phyloP scores from a whole-genome alignment of 2,329 filamentous ascomycete genomes.

The Sarocladiaceae sp. region DNA sequence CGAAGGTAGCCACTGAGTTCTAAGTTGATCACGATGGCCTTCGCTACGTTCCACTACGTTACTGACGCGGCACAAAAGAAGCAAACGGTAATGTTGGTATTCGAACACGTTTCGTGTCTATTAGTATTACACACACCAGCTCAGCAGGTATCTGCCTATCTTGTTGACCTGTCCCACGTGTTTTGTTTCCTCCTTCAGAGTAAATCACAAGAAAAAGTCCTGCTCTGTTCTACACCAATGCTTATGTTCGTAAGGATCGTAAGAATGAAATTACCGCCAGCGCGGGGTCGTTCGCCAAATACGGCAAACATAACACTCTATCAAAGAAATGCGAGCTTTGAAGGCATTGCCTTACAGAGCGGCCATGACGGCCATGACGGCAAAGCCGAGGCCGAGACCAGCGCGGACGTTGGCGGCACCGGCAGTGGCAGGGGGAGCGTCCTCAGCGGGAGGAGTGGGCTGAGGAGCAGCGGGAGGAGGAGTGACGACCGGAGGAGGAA shows the following conservation, averaged over 20 bases:
- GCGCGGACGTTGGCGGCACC: constrained; percentile 32
- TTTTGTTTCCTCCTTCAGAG: not conserved
- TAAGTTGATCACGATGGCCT: no score
- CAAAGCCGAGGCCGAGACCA: constrained; percentile 40
- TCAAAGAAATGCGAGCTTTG: constrained; percentile 6
- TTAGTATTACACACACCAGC: constrained; percentile 6
- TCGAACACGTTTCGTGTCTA: constrained; percentile 2
- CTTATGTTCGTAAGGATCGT: constrained; percentile 49
- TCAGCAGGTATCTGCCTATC: not conserved
- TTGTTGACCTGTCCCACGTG: not conserved
- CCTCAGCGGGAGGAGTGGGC: constrained; percentile 15
- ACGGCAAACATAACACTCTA: constrained; percentile 9
- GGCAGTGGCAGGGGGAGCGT: constrained; percentile 21
- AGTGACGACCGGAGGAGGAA: constrained; percentile 33
- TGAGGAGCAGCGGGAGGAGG: constrained; percentile 19
- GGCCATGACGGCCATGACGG: constrained; percentile 36
- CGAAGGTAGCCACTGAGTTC: no score
- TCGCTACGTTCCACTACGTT: not conserved
- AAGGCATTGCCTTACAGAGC: constrained; percentile 35
- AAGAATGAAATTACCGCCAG: constrained; percentile 38
- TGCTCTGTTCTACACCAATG: constrained; percentile 24
- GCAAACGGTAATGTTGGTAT: not conserved
- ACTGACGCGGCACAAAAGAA: not conserved
- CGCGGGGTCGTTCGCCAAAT: constrained; percentile 12
- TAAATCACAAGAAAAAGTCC: constrained; percentile 4